These are phyloP conservation scores for Camelina hispida DNA, from an alignment of 345 rosid genomes.

Conservation along the genomic window DNA sequence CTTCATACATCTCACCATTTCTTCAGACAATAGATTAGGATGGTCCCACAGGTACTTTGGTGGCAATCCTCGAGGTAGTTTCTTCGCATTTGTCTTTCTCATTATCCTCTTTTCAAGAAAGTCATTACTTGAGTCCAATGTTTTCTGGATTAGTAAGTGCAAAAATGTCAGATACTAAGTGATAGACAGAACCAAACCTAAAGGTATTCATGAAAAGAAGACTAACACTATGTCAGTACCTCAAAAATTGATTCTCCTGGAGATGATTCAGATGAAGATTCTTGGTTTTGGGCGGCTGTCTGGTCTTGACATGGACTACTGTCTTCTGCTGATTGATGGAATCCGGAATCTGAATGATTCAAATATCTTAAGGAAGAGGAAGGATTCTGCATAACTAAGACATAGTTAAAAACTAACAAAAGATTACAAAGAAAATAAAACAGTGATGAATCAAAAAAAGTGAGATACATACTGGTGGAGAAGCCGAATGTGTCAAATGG, in stretches of 20 bases:
- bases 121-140: conserved; percentile 39
- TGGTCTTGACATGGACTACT: conserved; percentile 39
- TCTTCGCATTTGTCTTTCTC: conserved; percentile 46
- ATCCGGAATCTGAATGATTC: conserved; percentile 53
- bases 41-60: conserved; percentile 75
- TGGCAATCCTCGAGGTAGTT: conserved; percentile 57
- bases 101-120: conserved; percentile 42
- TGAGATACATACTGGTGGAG: conserved; percentile 53
- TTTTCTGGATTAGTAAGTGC: conserved; percentile 47
- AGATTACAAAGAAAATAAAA: neutral
- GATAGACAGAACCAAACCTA: conserved; percentile 3
- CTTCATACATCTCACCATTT: conserved; percentile 94
- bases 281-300: conserved; percentile 44
- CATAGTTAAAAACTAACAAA: conserved; percentile 35
- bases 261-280: conserved; percentile 54
- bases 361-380: conserved; percentile 48
- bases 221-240: conserved; percentile 49
- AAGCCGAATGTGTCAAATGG: conserved; percentile 62
- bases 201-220: conserved; percentile 14
- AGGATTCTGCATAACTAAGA: conserved; percentile 49
- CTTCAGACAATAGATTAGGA: conserved; percentile 82
- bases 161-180: conserved; percentile 20
- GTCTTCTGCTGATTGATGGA: conserved; percentile 46
- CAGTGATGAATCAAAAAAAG: neutral
- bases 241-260: conserved; percentile 46